Percentiles rank a stretch among this genome's conserved stretches.
Conservation (phyloP, 106 monocot genomes). For the Dioscorea dumetorum region DNA sequence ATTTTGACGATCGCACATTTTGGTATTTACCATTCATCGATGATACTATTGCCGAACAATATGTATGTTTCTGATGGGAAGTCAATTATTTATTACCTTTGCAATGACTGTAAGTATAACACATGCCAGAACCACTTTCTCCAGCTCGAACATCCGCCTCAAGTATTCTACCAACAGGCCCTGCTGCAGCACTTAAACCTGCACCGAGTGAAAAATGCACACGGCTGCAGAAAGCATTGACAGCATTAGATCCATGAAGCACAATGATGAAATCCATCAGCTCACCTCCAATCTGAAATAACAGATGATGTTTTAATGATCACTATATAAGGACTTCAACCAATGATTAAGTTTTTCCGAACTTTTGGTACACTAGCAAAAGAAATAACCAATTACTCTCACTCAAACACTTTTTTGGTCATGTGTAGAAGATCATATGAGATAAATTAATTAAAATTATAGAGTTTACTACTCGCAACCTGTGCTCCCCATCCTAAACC, state of each 20-base stretch:
- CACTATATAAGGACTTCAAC: too few species aligned
- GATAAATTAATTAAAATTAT: neutral
- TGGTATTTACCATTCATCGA: neutral
- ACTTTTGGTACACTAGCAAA: too few species aligned
- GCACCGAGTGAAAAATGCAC: constrained; percentile 63
- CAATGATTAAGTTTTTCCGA: too few species aligned
- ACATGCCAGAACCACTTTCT: constrained; percentile 57
- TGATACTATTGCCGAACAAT: neutral
- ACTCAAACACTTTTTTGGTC: too few species aligned
- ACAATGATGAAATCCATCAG: constrained; percentile 66
- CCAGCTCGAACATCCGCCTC: constrained; percentile 72
- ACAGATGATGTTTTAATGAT: neutral
- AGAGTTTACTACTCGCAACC: constrained; percentile 20
- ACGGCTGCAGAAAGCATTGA: constrained; percentile 47
- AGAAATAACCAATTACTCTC: too few species aligned
- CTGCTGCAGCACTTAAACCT: constrained; percentile 60
- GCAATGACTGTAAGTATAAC: constrained; percentile 68
- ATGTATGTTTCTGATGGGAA: neutral
- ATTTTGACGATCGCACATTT: neutral
- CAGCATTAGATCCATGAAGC: constrained; percentile 54
- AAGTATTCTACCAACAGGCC: constrained; percentile 56
- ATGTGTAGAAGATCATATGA: neutral
- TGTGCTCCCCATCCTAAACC: constrained; percentile 98
- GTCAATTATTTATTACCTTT: constrained; percentile 28
- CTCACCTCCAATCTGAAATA: constrained; percentile 55